Evolutionary conservation across 2,329 filamentous ascomycete genomes (phyloP).

Genomic region (Botrytis fabae): DNA sequence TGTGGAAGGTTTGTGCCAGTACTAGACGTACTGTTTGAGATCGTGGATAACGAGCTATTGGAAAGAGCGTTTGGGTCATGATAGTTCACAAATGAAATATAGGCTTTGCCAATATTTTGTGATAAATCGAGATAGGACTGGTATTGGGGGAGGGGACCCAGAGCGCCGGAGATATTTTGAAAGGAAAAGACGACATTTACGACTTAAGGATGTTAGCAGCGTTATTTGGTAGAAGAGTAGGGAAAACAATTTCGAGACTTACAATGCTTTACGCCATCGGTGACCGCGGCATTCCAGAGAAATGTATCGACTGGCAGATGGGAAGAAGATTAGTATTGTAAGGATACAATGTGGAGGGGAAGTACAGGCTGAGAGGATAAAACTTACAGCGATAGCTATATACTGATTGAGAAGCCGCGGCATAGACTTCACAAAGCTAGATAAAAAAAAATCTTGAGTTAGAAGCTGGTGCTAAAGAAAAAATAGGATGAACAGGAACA

Average conservation of each 20-base stretch:
- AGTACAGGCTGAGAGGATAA: too few species aligned
- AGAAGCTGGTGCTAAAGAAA: neutral
- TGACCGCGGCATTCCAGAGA: constrained; percentile 44
- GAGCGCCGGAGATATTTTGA: constrained; percentile 50
- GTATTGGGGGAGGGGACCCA: constrained; percentile 49
- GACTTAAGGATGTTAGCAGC: constrained; percentile 29
- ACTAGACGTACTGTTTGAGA: constrained; percentile 25
- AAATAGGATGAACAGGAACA: neutral
- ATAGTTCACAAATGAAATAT: constrained; percentile 45
- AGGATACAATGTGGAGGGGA: neutral
- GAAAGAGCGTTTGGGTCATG: constrained; percentile 45
- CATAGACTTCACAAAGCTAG: constrained; percentile 46
- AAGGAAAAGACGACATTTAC: constrained; percentile 53
- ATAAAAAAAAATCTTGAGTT: neutral
- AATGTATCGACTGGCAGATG: constrained; percentile 44
- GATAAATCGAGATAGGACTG: constrained; percentile 42
- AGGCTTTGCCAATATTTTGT: constrained; percentile 33
- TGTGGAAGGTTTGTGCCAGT: constrained; percentile 38
- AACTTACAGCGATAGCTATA: constrained; percentile 49
- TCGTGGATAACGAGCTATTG: neutral
- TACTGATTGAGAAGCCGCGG: constrained; percentile 41
- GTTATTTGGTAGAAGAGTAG: neutral
- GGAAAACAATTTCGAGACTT: neutral
- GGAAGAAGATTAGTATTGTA: neutral
- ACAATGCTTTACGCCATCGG: constrained; percentile 48